Percentiles rank a stretch among this genome's conserved stretches.
These are phyloP conservation scores for Saccharomycopsis vini DNA, from an alignment of 805 yeast genomes.

Conservation along the genomic window DNA sequence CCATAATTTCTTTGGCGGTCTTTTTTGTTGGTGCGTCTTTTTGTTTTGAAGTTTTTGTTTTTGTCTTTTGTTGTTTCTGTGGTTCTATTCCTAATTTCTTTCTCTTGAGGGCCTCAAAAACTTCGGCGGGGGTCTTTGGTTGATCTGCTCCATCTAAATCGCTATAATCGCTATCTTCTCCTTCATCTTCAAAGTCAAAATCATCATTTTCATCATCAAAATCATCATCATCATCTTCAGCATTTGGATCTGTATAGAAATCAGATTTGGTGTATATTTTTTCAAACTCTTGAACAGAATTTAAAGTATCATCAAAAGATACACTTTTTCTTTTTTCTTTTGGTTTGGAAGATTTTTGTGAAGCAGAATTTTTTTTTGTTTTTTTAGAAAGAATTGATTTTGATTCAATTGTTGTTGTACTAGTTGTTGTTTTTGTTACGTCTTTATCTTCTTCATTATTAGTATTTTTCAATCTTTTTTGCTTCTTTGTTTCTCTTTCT, in stretches of 20 bases:
- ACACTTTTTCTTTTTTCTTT: constrained; percentile 14
- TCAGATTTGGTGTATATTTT: constrained; percentile 21
- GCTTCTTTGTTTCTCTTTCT: constrained; percentile 30
- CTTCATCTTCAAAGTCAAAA: constrained; percentile 25
- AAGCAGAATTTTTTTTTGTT: neutral
- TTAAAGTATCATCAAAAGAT: constrained; percentile 12
- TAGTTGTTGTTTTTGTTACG: neutral
- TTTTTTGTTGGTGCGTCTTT: constrained; percentile 2
- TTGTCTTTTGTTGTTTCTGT: neutral
- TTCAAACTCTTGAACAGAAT: constrained; percentile 14
- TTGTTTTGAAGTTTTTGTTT: neutral
- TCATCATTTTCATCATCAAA: constrained; percentile 21
- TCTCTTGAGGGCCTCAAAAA: constrained; percentile 36
- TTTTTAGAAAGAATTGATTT: neutral
- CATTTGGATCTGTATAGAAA: constrained; percentile 22
- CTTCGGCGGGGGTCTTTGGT: constrained; percentile 33
- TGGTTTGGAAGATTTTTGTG: neutral
- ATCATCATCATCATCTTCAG: constrained; percentile 21
- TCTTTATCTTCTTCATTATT: neutral
- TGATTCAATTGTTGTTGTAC: neutral
- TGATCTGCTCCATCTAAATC: constrained; percentile 21
- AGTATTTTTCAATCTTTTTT: constrained; percentile 18
- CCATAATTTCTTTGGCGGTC: constrained; percentile 20
- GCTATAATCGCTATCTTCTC: constrained; percentile 23
- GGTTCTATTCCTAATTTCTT: constrained; percentile 26